Evolutionary conservation across 306 rosid species (phyloP), one percentile per base, ranked within the genome.

Genomic region (Pterocarpus macrocarpus): DNA sequence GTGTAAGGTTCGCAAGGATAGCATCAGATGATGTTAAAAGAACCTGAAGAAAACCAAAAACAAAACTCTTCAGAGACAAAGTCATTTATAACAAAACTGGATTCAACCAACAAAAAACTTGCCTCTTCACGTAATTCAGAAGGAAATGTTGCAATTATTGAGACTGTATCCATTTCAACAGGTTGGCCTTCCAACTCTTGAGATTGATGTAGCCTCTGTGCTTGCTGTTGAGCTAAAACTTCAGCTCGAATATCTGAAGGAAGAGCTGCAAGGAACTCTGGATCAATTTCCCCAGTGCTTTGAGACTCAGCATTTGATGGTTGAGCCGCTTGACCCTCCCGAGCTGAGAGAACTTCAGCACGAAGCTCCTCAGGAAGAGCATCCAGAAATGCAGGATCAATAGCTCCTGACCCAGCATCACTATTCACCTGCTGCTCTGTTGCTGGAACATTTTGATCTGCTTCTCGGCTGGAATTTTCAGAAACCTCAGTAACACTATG

Each of bases 181-280:
- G 99, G 99, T 87, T 96, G 99, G 55, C 99, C 99, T 87, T 96
- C 99, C 87, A 96, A 86, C 82, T 96, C 99, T 82, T 91, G 99
- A 56, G 98, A 94, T 77, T 92, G 98, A 82, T 90, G 93, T 64
- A 90, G 76, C 89, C 99, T 91, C 87, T 96, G 99, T 41, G 95
- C 99, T 90, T 94, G 98, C 79, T 96, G 99, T 85, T 96, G 99
- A 49, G 98, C 98, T 47, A 96, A 90, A 85, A 96, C 98, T 88
- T 96, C 98, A 12, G 97, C 97, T 85, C 98, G 94, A 77, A 96
- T 96, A 80, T 96, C 99, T 11, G 95, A 87, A 2, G 99, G 99
- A 77, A 96, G 99, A 78, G 99, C 99, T 47, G 99, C 99, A 71
- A 96, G 98, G 87, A 96, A 96, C 87, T 96, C 99, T 28, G 99